Evolutionary conservation across 1,284 basidiomycete species (phyloP).

Genomic region (Sporisorium scitamineum): DNA sequence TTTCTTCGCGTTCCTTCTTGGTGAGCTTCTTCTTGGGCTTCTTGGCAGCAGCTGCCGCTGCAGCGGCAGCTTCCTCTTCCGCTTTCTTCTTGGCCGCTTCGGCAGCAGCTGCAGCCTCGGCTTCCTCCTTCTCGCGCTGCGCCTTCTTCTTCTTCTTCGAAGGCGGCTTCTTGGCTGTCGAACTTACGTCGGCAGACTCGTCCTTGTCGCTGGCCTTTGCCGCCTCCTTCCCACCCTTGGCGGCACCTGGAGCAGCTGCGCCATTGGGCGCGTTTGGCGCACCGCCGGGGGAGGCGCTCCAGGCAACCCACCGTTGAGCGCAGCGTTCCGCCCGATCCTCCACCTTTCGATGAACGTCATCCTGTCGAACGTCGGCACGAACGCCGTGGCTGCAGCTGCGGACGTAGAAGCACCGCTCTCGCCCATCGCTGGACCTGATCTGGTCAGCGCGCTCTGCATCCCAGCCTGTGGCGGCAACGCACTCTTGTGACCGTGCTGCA

Average conservation of each 20-base stretch:
- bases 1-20: conserved; percentile 53
- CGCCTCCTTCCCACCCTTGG: conserved; percentile 39
- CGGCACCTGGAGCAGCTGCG: conserved; percentile 11
- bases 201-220: conserved; percentile 45
- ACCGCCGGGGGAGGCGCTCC: conserved; percentile 8
- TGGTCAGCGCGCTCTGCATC: not conserved
- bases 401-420: conserved; percentile 4
- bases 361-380: conserved; percentile 57
- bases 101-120: conserved; percentile 46
- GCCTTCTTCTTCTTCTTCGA: conserved; percentile 59
- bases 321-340: conserved; percentile 58
- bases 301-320: conserved; percentile 16
- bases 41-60: conserved; percentile 36
- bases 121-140: conserved; percentile 50
- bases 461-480: conserved; percentile 6
- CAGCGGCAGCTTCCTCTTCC: conserved; percentile 40
- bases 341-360: conserved; percentile 62
- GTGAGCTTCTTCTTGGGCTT: conserved; percentile 57
- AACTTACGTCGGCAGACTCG: conserved; percentile 19
- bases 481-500: conserved; percentile 57
- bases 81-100: conserved; percentile 51
- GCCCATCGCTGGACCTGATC: conserved; percentile 8
- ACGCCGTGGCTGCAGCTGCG: conserved; percentile 28
- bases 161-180: conserved; percentile 41
- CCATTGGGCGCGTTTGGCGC: conserved; percentile 17